Base-by-base conservation (phyloP, 805 yeast genomes). In the Schwanniomyces sp. region DNA sequence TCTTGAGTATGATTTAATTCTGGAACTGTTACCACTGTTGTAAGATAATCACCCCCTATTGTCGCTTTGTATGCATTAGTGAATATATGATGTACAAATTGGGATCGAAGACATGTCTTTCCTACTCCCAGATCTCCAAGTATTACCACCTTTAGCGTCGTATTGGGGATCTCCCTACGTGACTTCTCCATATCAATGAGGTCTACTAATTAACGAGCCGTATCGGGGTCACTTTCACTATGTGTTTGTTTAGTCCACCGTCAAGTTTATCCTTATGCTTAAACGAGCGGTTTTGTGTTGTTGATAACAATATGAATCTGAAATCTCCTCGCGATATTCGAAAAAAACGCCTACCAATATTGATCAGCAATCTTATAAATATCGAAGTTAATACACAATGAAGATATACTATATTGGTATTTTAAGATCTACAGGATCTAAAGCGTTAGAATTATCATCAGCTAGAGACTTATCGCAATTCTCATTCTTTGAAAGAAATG, bases 321-420 rank as follows among this genome's bases (percentile, higher is more conserved):
- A 43, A 42, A 26, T 16, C 11, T 18, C 36, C 45, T 36, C 45
- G 34, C 40, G 41, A 27, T 37, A 17, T 21, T 32, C 24, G 12
- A 9, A 40, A 40, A 40, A 16, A n/a, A 34, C 36, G 10, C 10
- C 10, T 27, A 27, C 3, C 3, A 27, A 27, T 27, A 12, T 30
- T 30, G 12, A 34, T 21, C 24, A 34, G n/a, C 39, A 34, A 34
- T 9, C 17, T 9, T 17, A 18, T 11, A 17, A 34, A 8, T 34
- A 34, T 34, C 18, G 12, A 4, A 16, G 5, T 7, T 26, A 34
- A 34, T 34, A 21, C 6, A 17, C 10, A 28, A 94, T 94, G 99
- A 91, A 90, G 79, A 79, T 94, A 51, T 91, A 84, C 69, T 92
- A 91, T 68, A 84, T 94, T 53, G 98, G 97, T 40, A 80, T 94